These are phyloP conservation scores for Hericium erinaceus DNA, from an alignment of 768 basidiomycete genomes.

Conservation along the genomic window DNA sequence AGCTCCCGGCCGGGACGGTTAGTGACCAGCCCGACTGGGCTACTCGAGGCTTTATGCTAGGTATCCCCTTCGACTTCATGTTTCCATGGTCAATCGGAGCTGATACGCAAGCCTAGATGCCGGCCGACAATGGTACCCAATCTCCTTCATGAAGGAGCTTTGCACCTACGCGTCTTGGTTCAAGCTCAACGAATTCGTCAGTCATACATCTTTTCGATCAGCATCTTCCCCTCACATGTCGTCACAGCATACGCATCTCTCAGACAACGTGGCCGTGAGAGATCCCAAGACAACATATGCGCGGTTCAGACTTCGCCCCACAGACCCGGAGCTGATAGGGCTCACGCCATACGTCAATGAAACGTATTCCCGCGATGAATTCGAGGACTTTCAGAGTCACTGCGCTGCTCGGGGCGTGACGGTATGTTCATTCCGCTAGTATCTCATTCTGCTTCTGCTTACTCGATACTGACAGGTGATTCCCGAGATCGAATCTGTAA, in stretches of 20 bases:
- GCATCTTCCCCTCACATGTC: not conserved
- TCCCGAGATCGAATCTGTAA: not conserved
- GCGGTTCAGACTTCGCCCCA: conserved; percentile 18
- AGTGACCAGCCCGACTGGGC: conserved; percentile 19
- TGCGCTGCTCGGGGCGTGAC: not conserved
- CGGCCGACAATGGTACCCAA: conserved; percentile 20
- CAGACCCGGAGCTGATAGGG: conserved; percentile 15
- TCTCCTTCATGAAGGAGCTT: conserved; percentile 17
- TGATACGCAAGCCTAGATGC: conserved; percentile 10
- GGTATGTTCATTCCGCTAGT: not conserved
- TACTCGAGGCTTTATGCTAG: conserved; percentile 21
- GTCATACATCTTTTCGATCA: not conserved
- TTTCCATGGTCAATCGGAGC: not conserved
- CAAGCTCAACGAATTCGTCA: conserved; percentile 21
- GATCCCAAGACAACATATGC: conserved; percentile 18
- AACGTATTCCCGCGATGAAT: conserved; percentile 18
- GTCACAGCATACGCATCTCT: conserved; percentile 20
- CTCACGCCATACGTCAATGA: conserved; percentile 19
- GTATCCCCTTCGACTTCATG: conserved; percentile 3
- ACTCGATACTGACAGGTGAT: not conserved
- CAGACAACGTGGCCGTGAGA: conserved; percentile 17
- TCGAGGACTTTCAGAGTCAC: conserved; percentile 17
- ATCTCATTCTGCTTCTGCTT: too few relatives aligned
- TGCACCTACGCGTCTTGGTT: conserved; percentile 21
- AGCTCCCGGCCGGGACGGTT: conserved; percentile 16